Conservation (phyloP, 768 basidiomycete genomes). For the Leucocoprinus leucothites region DNA sequence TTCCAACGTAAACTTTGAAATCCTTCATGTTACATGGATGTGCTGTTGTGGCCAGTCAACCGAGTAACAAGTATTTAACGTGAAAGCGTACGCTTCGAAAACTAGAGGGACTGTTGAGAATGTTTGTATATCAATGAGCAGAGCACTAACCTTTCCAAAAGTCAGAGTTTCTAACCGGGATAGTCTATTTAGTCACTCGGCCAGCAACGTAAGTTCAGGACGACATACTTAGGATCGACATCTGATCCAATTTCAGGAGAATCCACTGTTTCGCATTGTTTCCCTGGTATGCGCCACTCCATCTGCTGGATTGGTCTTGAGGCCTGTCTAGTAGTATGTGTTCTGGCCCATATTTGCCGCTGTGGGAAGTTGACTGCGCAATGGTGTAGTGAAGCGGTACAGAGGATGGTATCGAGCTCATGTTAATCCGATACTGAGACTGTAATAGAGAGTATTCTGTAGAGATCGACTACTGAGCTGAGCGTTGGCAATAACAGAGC, state of each 20-base stretch:
- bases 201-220: slow-evolving; percentile 1
- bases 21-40: slow-evolving; percentile 88
- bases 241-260: slow-evolving; percentile 55
- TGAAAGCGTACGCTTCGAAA: slow-evolving; percentile 34
- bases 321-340: slow-evolving; percentile 68
- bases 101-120: slow-evolving; percentile 28
- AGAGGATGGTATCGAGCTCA: slow-evolving; percentile 16
- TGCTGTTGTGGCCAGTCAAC: slow-evolving; percentile 35
- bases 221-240: slow-evolving; percentile 65
- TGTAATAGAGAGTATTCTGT: no score
- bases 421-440: no score
- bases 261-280: slow-evolving; percentile 65
- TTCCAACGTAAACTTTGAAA: slow-evolving; percentile 69
- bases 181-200: slow-evolving; percentile 1
- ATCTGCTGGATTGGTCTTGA: slow-evolving; percentile 63
- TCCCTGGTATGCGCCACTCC: slow-evolving; percentile 67
- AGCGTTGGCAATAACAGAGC: neutral
- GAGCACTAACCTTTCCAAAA: slow-evolving; percentile 68
- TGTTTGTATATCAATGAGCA: neutral
- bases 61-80: neutral
- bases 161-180: slow-evolving; percentile 58
- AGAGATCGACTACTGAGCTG: no score
- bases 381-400: slow-evolving; percentile 47
- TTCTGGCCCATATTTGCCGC: slow-evolving; percentile 64
- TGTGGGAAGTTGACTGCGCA: slow-evolving; percentile 64